Base-by-base conservation (phyloP, 129 eudicot genomes). In the Helichrysum umbraculigerum region DNA sequence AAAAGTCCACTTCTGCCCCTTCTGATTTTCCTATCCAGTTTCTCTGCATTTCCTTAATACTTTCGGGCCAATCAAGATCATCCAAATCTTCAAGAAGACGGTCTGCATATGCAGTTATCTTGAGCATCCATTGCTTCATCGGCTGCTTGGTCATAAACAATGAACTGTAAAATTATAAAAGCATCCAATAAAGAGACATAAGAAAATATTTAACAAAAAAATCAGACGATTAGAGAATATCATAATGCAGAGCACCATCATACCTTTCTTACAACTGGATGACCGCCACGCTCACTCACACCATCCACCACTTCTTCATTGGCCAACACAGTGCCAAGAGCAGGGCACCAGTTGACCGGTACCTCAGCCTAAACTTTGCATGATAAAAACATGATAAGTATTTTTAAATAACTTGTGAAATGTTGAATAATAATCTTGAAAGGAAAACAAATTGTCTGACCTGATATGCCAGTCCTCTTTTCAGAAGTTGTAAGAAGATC, bases 51-150 rank as follows among this genome's bases (percentile, higher is more conserved):
- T 94, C 98, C 83, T 94, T 94, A 64, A 94, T 82, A 79, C 98
- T 94, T 64, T 91, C 98, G 5, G 98, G 98, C 98, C 98, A 94
- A 78, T 94, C 98, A 86, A 94, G 98, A 69, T 89, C 97, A 78
- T 91, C 97, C 81, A 94, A 83, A 86, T 94, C 98, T 74, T 94
- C 91, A 81, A 94, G 97, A 78, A 94, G 97, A 72, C 97, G 96
- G 79, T 94, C 97, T 39, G 98, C 98, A 84, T 91, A 94, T 74
- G 91, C 96, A 70, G 98, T 94, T 76, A 94, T 94, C 88, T 75
- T 91, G 76, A 94, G 96, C 91, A 94, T 94, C 98, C 98, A 94
- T 81, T 94, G 98, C 86, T 92, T 84, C 98, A 94, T 94, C 79
- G 98, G 98, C 98, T 94, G 97, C 90, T 91, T 84, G 93, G 91